Conservation (phyloP, 192 early-diverging fungal species). For the Lobosporangium transversale region DNA sequence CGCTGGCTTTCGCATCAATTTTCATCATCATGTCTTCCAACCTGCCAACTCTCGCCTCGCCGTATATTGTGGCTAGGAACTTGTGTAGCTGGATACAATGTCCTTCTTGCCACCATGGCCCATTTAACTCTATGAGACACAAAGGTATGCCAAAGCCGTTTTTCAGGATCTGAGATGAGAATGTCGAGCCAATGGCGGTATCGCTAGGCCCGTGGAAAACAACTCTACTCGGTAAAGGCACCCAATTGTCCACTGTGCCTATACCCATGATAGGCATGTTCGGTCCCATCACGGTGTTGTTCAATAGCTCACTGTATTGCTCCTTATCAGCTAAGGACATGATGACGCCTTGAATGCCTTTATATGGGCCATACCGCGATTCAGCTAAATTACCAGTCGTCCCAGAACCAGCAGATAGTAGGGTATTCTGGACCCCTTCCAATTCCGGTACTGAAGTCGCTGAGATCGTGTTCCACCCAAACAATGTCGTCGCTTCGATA, state of each 20-base stretch:
- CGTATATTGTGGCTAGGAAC: conserved; percentile 22
- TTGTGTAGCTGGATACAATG: conserved; percentile 27
- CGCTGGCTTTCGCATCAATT: conserved; percentile 11
- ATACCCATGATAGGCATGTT: conserved; percentile 20
- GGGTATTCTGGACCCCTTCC: conserved; percentile 1
- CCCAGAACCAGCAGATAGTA: background rate
- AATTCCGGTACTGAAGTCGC: conserved; percentile 30
- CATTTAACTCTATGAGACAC: conserved; percentile 39
- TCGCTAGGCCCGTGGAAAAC: conserved; percentile 36
- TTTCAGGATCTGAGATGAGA: conserved; percentile 26
- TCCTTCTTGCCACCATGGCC: conserved; percentile 34
- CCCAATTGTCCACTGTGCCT: conserved; percentile 25
- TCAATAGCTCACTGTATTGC: conserved; percentile 21
- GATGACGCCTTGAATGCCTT: conserved; percentile 23
- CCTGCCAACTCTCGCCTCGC: conserved; percentile 14
- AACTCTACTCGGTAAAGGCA: conserved; percentile 6
- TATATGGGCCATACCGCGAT: conserved; percentile 3
- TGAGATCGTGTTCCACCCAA: conserved; percentile 38
- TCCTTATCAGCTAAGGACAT: conserved; percentile 31
- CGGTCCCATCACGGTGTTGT: background rate
- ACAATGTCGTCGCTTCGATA: conserved; percentile 19
- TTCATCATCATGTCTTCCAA: conserved; percentile 28
- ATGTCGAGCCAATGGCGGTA: conserved; percentile 3
- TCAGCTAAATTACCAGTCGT: background rate
- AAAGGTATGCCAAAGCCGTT: conserved; percentile 26